These are phyloP conservation scores for Macrophomina pseudophaseolina DNA, from an alignment of 2,329 filamentous ascomycete species.

Conservation along the genomic window DNA sequence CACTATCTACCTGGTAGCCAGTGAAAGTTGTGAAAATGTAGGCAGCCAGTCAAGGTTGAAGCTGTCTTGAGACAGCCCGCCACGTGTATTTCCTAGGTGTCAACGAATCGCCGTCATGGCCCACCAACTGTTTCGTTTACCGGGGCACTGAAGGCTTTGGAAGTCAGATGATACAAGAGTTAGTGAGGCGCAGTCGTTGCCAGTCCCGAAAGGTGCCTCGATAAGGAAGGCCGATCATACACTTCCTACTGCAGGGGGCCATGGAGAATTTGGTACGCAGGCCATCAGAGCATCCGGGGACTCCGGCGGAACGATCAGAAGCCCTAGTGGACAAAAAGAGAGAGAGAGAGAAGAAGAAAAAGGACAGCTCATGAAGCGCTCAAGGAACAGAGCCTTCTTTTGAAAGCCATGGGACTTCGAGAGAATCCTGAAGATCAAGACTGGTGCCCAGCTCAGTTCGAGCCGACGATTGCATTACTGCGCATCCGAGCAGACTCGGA, in stretches of 20 bases:
- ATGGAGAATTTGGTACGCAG: not conserved
- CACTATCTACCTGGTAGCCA: slow-evolving; percentile 7
- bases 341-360: too few species aligned
- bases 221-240: not conserved
- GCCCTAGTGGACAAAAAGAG: not conserved
- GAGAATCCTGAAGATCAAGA: too few species aligned
- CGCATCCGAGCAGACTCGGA: not conserved
- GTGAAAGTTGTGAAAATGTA: not conserved
- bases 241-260: not conserved
- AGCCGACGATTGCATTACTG: not conserved
- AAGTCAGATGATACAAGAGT: not conserved
- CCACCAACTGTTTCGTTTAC: not conserved
- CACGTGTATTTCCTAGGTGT: not conserved
- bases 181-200: not conserved
- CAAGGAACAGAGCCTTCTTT: too few species aligned
- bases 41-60: not conserved
- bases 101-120: not conserved
- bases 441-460: not conserved
- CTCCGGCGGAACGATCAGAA: not conserved
- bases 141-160: not conserved
- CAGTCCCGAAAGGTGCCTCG: not conserved
- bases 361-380: too few species aligned
- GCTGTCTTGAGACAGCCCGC: not conserved
- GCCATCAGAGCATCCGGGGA: not conserved
- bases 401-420: too few species aligned